phyloP scores from a whole-genome alignment of 179 eudicot species.

The Carnegiea gigantea region DNA sequence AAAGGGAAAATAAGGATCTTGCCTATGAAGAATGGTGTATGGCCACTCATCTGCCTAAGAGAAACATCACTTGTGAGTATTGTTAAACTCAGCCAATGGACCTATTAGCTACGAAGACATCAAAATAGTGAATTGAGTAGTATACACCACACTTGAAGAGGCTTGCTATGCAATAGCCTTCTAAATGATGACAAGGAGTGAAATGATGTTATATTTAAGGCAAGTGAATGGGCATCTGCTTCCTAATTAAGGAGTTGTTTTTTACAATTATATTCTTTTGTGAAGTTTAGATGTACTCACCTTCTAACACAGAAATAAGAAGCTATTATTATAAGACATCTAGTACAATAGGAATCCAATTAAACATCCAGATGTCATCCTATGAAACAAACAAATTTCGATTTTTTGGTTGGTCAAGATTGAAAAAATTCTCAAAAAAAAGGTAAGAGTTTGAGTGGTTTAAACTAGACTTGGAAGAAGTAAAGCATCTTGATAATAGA shows the following conservation, averaged over 20 bases:
- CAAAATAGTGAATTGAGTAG: neutral
- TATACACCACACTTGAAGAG: neutral
- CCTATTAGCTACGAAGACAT: neutral
- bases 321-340: neutral
- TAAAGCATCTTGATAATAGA: neutral
- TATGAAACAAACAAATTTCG: neutral
- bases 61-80: neutral
- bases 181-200: neutral
- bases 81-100: neutral
- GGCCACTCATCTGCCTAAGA: neutral
- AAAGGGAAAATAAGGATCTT: neutral
- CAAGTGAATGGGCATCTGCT: neutral
- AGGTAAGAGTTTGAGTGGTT: neutral
- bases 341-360: neutral
- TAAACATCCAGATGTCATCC: too few relatives aligned
- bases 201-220: neutral
- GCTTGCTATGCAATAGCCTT: neutral
- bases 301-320: neutral
- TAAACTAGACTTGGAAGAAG: neutral
- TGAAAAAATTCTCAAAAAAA: neutral
- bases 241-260: neutral
- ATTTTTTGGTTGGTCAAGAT: neutral
- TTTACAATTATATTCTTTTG: neutral
- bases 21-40: neutral
- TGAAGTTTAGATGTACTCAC: neutral